Evolutionary conservation across 176 grass and related monocot genomes (phyloP).

Genomic region (Oryza meridionalis): DNA sequence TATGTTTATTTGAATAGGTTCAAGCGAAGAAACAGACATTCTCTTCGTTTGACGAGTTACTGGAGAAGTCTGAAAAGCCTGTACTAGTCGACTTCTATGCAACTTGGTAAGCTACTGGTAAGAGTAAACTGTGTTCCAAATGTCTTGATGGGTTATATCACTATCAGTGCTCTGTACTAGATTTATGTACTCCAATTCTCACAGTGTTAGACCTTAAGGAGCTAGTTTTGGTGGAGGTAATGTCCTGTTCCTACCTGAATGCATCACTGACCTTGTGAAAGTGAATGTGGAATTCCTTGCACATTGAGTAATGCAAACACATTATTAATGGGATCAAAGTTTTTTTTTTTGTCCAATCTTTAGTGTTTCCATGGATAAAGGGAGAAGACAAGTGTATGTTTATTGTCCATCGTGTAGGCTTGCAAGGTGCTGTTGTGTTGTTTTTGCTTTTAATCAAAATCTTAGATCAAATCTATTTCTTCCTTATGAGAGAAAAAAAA

Average conservation of each 20-base stretch:
- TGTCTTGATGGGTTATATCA: neutral
- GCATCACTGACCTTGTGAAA: neutral
- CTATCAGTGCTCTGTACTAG: neutral
- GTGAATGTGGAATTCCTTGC: neutral
- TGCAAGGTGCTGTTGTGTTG: neutral
- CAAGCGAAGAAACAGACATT: slow-evolving; percentile 84
- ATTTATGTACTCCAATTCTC: neutral
- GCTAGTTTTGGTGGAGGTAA: neutral
- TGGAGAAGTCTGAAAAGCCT: slow-evolving; percentile 88
- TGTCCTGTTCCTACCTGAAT: no score
- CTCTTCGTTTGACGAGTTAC: slow-evolving; percentile 85
- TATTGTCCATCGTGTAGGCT: slow-evolving; percentile 11
- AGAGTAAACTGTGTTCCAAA: neutral
- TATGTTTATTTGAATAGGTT: slow-evolving; percentile 53
- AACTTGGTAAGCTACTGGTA: slow-evolving; percentile 66
- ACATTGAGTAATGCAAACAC: neutral
- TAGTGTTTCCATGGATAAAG: neutral
- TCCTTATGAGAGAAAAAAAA: slow-evolving; percentile 2
- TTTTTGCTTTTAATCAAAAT: slow-evolving; percentile 13
- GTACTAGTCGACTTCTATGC: slow-evolving; percentile 94
- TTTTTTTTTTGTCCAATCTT: neutral
- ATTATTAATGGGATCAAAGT: neutral
- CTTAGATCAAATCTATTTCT: neutral
- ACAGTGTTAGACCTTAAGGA: neutral
- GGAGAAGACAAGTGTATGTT: neutral